These are phyloP conservation scores for Scutellaria minor DNA, from an alignment of 257 asterid species.

Conservation along the genomic window DNA sequence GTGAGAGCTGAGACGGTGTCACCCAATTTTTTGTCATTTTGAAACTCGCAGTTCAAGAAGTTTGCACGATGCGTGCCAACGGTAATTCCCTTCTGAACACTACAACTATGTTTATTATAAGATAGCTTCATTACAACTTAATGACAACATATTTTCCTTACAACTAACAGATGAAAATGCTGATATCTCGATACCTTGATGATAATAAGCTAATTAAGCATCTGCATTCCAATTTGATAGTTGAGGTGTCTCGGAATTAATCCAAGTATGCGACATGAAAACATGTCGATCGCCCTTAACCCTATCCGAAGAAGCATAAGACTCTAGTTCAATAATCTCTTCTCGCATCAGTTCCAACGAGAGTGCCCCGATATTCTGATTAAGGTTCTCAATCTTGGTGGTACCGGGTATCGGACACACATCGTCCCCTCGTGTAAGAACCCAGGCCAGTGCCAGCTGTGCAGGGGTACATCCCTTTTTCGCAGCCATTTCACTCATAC, in stretches of 20 bases:
- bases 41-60: too few species aligned
- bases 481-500: conserved; percentile 38
- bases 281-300: conserved; percentile 53
- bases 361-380: conserved; percentile 44
- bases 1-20: too few species aligned
- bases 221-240: conserved; percentile 30
- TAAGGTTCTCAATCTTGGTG: conserved; percentile 42
- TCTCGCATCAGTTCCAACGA: conserved; percentile 40
- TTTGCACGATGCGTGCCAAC: too few species aligned
- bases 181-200: too few species aligned
- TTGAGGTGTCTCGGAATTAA: conserved; percentile 41
- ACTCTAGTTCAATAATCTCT: conserved; percentile 48
- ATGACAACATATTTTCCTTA: too few species aligned
- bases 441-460: conserved; percentile 55
- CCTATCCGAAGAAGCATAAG: conserved; percentile 41
- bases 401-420: conserved; percentile 43
- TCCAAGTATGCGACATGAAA: conserved; percentile 41
- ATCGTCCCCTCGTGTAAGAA: conserved; percentile 30
- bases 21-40: too few species aligned
- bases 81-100: too few species aligned
- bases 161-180: too few species aligned
- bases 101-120: too few species aligned
- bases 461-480: conserved; percentile 49
- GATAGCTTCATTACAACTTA: too few species aligned
- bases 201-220: too few species aligned